Evolutionary conservation across 1,284 basidiomycete species (phyloP).

Genomic region (Coriolopsis trogii): DNA sequence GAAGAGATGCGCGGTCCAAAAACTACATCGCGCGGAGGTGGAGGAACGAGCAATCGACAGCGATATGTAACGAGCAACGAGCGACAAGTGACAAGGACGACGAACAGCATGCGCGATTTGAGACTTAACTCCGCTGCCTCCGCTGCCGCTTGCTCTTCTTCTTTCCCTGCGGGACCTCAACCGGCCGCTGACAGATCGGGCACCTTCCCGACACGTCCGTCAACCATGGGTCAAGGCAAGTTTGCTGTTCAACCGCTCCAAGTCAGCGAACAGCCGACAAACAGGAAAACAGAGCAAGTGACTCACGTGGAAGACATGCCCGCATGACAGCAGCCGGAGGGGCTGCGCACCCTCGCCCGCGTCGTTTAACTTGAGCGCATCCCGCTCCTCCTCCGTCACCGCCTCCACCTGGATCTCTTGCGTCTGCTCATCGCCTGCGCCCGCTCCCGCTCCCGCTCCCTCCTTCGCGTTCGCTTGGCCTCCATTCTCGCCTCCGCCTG

Average conservation of each 20-base stretch:
- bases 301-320: constrained; percentile 83
- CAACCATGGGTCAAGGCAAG: constrained; percentile 79
- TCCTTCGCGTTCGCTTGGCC: constrained; percentile 14
- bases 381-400: constrained; percentile 43
- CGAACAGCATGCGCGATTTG: too few relatives aligned
- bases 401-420: constrained; percentile 40
- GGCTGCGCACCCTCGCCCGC: constrained; percentile 77
- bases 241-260: constrained; percentile 61
- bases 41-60: too few relatives aligned
- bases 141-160: constrained; percentile 28
- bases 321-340: constrained; percentile 69
- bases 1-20: too few relatives aligned
- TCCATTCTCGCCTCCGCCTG: constrained; percentile 8
- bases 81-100: too few relatives aligned
- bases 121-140: too few relatives aligned
- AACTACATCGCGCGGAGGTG: too few relatives aligned
- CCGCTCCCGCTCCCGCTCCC: constrained; percentile 3
- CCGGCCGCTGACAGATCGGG: constrained; percentile 73
- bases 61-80: too few relatives aligned
- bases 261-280: not conserved
- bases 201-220: constrained; percentile 78
- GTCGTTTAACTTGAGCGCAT: constrained; percentile 56
- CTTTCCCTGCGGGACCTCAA: constrained; percentile 33
- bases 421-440: constrained; percentile 13
- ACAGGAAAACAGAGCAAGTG: not conserved